These are phyloP conservation scores for Mrakia frigida DNA, from an alignment of 768 basidiomycete genomes.

Conservation along the genomic window DNA sequence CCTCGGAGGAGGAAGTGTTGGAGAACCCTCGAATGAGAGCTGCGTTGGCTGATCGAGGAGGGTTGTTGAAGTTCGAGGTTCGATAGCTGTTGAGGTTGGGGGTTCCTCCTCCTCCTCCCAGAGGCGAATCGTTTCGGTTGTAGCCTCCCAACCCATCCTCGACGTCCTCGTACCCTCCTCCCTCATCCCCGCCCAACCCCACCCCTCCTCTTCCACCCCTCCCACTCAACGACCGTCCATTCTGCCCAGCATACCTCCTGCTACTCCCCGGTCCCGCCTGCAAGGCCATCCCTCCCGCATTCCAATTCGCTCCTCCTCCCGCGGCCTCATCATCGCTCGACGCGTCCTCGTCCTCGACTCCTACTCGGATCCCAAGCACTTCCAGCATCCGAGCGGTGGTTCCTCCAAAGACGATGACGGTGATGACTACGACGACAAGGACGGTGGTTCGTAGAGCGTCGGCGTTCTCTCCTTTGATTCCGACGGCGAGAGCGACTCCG, in stretches of 20 bases:
- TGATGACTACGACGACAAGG: slow-evolving; percentile 89
- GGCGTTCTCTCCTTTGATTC: slow-evolving; percentile 89
- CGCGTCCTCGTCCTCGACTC: slow-evolving; percentile 86
- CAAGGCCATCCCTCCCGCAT: slow-evolving; percentile 13
- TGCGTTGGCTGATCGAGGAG: slow-evolving; percentile 23
- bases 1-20: slow-evolving; percentile 35
- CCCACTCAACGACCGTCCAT: neutral
- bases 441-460: slow-evolving; percentile 88
- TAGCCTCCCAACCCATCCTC: slow-evolving; percentile 10
- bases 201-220: neutral
- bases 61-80: slow-evolving; percentile 6
- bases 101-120: no score
- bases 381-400: slow-evolving; percentile 97
- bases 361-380: slow-evolving; percentile 88
- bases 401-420: slow-evolving; percentile 90
- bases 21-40: slow-evolving; percentile 25
- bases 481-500: slow-evolving; percentile 92
- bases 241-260: slow-evolving; percentile 16
- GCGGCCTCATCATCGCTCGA: slow-evolving; percentile 49
- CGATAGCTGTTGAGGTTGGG: no score
- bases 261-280: slow-evolving; percentile 19
- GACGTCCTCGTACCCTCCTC: slow-evolving; percentile 20
- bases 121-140: neutral
- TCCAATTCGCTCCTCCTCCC: slow-evolving; percentile 25
- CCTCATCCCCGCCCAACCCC: neutral